Evolutionary conservation across 2,329 filamentous ascomycete species (phyloP).

Genomic region (Sporothrix humicola): DNA sequence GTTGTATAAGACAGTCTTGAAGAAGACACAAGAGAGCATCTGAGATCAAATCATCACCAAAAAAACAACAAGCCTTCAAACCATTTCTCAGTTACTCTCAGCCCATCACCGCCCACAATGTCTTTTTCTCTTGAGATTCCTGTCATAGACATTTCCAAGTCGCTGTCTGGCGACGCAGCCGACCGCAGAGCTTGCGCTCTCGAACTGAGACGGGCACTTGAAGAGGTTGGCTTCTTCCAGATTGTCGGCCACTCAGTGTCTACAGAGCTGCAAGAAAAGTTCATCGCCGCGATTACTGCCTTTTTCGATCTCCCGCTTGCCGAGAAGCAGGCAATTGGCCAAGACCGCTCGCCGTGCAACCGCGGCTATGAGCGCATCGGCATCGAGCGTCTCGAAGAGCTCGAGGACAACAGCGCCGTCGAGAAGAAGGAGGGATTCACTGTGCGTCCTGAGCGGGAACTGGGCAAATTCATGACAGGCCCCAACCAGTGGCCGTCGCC

Average conservation of each 20-base stretch:
- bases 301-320: slow-evolving; percentile 45
- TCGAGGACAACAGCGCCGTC: slow-evolving; percentile 31
- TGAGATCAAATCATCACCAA: background rate
- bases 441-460: slow-evolving; percentile 41
- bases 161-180: slow-evolving; percentile 38
- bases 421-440: slow-evolving; percentile 47
- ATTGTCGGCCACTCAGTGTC: slow-evolving; percentile 45
- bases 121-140: slow-evolving; percentile 38
- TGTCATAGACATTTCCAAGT: slow-evolving; percentile 43
- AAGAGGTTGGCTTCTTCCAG: slow-evolving; percentile 44
- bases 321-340: slow-evolving; percentile 41
- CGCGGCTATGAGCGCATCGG: slow-evolving; percentile 43
- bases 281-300: slow-evolving; percentile 40
- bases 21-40: background rate
- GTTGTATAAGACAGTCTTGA: slow-evolving; percentile 2
- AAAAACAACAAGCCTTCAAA: background rate
- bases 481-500: slow-evolving; percentile 44
- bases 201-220: slow-evolving; percentile 37
- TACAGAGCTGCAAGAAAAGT: slow-evolving; percentile 39
- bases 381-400: slow-evolving; percentile 40
- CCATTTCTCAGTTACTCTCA: background rate
- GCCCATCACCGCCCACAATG: slow-evolving; percentile 4
- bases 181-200: slow-evolving; percentile 31
- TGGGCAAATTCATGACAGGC: slow-evolving; percentile 39
- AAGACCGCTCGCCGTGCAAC: slow-evolving; percentile 38